phyloP scores from a whole-genome alignment of 306 rosid genomes.

The Dryas octopetala region DNA sequence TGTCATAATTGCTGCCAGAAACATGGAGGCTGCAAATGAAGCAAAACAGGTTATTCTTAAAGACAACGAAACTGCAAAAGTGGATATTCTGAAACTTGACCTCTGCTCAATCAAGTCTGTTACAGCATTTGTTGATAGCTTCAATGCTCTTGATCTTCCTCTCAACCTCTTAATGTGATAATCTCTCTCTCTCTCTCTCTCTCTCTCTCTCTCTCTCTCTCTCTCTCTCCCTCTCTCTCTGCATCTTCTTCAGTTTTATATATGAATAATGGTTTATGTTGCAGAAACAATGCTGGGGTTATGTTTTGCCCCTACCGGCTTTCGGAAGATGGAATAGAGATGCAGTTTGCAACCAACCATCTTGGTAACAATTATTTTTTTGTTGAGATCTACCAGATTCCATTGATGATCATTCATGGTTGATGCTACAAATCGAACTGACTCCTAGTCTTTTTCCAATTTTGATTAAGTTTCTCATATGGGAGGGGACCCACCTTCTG shows the following conservation, averaged over 20 bases:
- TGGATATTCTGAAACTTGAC: slow-evolving; percentile 68
- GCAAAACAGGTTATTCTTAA: slow-evolving; percentile 55
- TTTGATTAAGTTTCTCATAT: too few relatives aligned
- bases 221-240: background rate
- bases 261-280: slow-evolving; percentile 15
- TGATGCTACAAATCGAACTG: too few relatives aligned
- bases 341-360: slow-evolving; percentile 88
- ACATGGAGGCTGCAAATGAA: slow-evolving; percentile 63
- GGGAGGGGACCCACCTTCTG: too few relatives aligned
- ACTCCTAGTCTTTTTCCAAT: too few relatives aligned
- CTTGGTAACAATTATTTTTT: slow-evolving; percentile 44
- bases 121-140: slow-evolving; percentile 54
- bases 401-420: background rate
- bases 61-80: slow-evolving; percentile 43
- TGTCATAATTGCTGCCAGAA: slow-evolving; percentile 76
- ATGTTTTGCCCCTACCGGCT: slow-evolving; percentile 88
- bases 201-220: background rate
- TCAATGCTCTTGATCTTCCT: slow-evolving; percentile 70
- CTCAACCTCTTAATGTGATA: slow-evolving; percentile 79
- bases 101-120: slow-evolving; percentile 67
- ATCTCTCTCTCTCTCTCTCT: background rate
- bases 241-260: background rate
- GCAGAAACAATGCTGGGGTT: slow-evolving; percentile 96
- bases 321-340: slow-evolving; percentile 76
- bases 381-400: background rate